Conservation (phyloP, 148 eudicot genomes). For the Selenicereus undatus region DNA sequence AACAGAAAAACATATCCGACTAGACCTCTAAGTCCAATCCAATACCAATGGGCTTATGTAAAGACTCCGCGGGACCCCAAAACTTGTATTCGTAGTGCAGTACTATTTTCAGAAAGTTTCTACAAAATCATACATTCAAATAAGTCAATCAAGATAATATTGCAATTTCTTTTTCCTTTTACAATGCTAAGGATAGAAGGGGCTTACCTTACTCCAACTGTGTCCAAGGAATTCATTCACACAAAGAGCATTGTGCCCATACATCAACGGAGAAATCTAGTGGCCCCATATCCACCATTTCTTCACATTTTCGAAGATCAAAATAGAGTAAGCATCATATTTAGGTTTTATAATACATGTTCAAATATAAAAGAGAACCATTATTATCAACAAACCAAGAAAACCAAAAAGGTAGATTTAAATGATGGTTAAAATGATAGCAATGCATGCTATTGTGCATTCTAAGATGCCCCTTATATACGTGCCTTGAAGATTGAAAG, state of each 20-base stretch:
- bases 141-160: background rate
- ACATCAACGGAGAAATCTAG: constrained; percentile 82
- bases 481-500: too few species aligned
- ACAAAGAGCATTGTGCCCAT: constrained; percentile 64
- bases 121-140: constrained; percentile 12
- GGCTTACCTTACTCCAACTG: constrained; percentile 63
- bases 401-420: background rate
- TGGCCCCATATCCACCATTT: constrained; percentile 96
- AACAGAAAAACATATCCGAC: constrained; percentile 49
- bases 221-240: constrained; percentile 86
- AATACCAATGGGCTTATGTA: constrained; percentile 53
- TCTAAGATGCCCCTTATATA: background rate
- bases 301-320: constrained; percentile 47
- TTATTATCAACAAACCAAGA: background rate
- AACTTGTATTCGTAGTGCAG: constrained; percentile 34
- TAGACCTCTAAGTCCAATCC: constrained; percentile 63
- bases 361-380: background rate
- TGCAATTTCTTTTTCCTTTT: background rate
- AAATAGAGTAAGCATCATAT: background rate
- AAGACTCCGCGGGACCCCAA: constrained; percentile 52
- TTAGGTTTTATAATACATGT: constrained; percentile 2
- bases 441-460: background rate
- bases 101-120: constrained; percentile 27
- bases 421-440: background rate
- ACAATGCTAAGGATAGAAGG: background rate